Percentiles rank a stretch among this genome's conserved stretches.
These are phyloP conservation scores for Monosporascus ibericus DNA, from an alignment of 2,329 filamentous ascomycete genomes.

Conservation along the genomic window DNA sequence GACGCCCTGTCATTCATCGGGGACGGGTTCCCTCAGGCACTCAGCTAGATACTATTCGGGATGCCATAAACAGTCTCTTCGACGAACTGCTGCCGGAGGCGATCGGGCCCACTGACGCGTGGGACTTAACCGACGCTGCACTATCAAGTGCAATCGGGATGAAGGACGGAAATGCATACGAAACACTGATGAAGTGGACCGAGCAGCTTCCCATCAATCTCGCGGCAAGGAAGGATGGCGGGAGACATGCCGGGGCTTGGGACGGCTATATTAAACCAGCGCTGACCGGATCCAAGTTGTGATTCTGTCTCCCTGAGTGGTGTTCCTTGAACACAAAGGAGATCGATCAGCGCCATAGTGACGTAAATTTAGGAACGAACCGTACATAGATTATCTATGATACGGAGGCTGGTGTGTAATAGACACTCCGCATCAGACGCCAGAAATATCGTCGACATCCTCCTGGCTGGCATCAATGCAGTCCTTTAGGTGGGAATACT, in stretches of 20 bases:
- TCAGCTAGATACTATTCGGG: slow-evolving; percentile 12
- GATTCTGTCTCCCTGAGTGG: neutral
- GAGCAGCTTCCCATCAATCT: slow-evolving; percentile 21
- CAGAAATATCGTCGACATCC: too few relatives aligned
- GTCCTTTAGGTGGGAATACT: too few relatives aligned
- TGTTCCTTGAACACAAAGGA: neutral
- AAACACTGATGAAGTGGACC: slow-evolving; percentile 18
- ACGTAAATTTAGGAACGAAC: neutral
- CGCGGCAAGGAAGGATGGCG: slow-evolving; percentile 4
- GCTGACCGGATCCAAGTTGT: slow-evolving; percentile 11
- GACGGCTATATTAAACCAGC: slow-evolving; percentile 9
- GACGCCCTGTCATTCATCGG: slow-evolving; percentile 22
- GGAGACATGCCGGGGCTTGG: slow-evolving; percentile 12
- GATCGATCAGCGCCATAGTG: neutral
- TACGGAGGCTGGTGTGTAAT: too few relatives aligned
- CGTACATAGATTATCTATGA: too few relatives aligned
- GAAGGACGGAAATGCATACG: slow-evolving; percentile 17
- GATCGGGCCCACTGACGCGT: slow-evolving; percentile 18
- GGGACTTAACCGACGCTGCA: slow-evolving; percentile 17
- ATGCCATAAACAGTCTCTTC: slow-evolving; percentile 9
- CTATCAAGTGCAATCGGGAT: slow-evolving; percentile 15
- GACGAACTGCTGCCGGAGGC: slow-evolving; percentile 16
- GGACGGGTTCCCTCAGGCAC: slow-evolving; percentile 9
- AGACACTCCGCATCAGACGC: too few relatives aligned
- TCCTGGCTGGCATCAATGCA: too few relatives aligned